Evolutionary conservation across 2,329 filamentous ascomycete genomes (phyloP).

Genomic region (Seiridium unicorne): DNA sequence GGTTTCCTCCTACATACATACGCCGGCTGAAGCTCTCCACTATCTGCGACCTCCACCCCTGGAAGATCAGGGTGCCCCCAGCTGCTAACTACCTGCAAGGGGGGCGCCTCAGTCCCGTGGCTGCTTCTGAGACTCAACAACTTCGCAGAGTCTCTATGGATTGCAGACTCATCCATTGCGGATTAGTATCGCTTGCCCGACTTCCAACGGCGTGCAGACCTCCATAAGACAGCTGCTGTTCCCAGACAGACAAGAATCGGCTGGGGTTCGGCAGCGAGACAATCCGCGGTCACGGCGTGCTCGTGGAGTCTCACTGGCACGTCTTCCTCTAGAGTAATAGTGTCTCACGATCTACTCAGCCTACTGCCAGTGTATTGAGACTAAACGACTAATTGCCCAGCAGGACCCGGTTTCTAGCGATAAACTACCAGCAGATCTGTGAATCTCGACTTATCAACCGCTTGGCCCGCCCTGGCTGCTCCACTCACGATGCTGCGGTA

Average conservation of each 20-base stretch:
- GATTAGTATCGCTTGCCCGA: too few relatives aligned
- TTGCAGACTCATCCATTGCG: too few relatives aligned
- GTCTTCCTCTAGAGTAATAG: not conserved
- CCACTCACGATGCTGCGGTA: not conserved
- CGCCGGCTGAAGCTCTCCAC: constrained; percentile 1
- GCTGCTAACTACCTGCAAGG: not conserved
- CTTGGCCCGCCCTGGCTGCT: not conserved
- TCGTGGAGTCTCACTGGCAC: not conserved
- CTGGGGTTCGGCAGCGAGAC: not conserved
- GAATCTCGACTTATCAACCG: not conserved
- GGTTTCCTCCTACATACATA: not conserved
- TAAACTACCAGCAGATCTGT: not conserved
- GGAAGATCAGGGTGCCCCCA: not conserved
- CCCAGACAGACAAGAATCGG: too few relatives aligned
- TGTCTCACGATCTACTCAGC: not conserved
- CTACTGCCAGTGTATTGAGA: not conserved
- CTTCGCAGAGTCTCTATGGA: not conserved
- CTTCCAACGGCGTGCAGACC: too few relatives aligned
- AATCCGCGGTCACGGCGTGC: not conserved
- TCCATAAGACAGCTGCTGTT: too few relatives aligned
- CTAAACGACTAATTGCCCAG: not conserved
- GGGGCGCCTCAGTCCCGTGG: not conserved
- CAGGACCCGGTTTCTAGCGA: not conserved
- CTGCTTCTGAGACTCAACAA: not conserved
- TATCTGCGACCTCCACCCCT: not conserved